Evolutionary conservation across 2,329 filamentous ascomycete species (phyloP), one percentile per base, ranked within the genome.

Genomic region (Fusarium longipes): DNA sequence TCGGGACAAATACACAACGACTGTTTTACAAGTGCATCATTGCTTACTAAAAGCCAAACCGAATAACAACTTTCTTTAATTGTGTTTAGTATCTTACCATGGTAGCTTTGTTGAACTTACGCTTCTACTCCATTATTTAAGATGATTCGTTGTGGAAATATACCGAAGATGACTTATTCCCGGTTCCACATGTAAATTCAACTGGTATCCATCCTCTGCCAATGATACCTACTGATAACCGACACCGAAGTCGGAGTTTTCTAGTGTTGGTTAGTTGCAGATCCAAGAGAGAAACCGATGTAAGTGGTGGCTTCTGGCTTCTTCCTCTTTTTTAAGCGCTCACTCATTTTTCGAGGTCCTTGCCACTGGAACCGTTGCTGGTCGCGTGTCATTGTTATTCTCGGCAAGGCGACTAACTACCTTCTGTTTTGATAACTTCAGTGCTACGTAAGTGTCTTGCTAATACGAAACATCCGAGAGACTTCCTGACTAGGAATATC

Each of bases 161-260:
- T 9, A 0, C 0, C 1, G 0, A 4, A 27, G 25, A 27, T 27
- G 11, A 9, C 27, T 27, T 55, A 65, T 65, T 57, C 33, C 59
- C 61, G 52, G 56, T 8, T 47, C 59, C 57, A 63, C 53, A 15
- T 11, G 10, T 10, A 24, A 53, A 11, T 36, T 6, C 38, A 43
- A 55, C 40, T 20, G 43, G 12, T 12, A 40, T 40, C 32, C 44
- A 25, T 44, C 49, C 43, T 64, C 57, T 63, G 63, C 48, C 52
- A 30, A 40, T 22, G n/a, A n/a, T n/a, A n/a, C 33, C 17, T 32
- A 51, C n/a, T 22, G 27, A 33, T 24, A 35, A 39, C 63, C 55
- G 63, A 57, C 42, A 67, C 66, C 65, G 67, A 63, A 59, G 47
- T 68, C 66, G 64, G 60, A 32, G 36, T 48, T 65, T 50, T 52